Percentiles rank a stretch among this genome's conserved stretches.
phyloP scores from a whole-genome alignment of 768 basidiomycete species.

The Kwoniella dejecticola region DNA sequence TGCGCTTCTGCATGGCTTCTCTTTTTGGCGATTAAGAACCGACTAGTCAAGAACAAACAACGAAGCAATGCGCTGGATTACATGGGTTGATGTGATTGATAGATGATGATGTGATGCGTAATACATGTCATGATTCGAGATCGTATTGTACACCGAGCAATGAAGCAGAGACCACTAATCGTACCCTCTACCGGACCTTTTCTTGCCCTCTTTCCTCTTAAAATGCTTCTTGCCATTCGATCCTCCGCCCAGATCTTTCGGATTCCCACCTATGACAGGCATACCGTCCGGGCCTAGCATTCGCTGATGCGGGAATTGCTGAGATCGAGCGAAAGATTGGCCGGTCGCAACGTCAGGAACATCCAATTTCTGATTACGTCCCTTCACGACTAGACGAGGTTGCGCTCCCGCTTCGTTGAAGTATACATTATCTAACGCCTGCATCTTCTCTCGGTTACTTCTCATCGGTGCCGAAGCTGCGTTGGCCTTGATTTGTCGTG shows the following conservation, averaged over 20 bases:
- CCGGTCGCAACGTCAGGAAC: constrained; percentile 60
- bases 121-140: no score
- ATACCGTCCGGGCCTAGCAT: constrained; percentile 75
- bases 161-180: constrained; percentile 59
- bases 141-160: no score
- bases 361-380: constrained; percentile 45
- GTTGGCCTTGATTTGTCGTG: constrained; percentile 38
- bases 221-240: constrained; percentile 80
- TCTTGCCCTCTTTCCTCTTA: constrained; percentile 82
- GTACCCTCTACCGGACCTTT: constrained; percentile 90
- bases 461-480: constrained; percentile 53
- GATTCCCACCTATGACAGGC: constrained; percentile 56
- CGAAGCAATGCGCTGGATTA: no score
- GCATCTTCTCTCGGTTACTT: constrained; percentile 57
- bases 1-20: neutral
- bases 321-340: constrained; percentile 65
- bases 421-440: constrained; percentile 77
- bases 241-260: constrained; percentile 68
- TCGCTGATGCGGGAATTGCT: constrained; percentile 81
- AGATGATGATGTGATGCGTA: no score
- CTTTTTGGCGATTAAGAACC: no score
- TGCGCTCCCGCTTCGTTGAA: constrained; percentile 67
- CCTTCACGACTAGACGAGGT: constrained; percentile 68
- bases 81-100: no score
- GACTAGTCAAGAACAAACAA: no score